Evolutionary conservation across 1,284 basidiomycete species (phyloP), one percentile per base, ranked within the genome.

Genomic region (Puccinia novopanici): DNA sequence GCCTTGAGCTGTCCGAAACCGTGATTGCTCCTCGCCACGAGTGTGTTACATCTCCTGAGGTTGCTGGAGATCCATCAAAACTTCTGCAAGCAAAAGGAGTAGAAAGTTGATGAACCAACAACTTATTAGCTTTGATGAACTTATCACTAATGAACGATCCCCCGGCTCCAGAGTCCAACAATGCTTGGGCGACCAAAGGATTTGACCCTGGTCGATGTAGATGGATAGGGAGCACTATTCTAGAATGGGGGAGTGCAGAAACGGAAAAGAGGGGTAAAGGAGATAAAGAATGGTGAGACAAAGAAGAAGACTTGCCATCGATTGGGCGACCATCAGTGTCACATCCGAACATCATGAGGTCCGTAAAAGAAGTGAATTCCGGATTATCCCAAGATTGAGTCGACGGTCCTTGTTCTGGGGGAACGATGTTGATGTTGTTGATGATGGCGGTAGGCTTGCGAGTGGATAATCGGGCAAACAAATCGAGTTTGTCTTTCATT

Each of bases 61-160:
- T n/a, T 5, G 67, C 67, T 1, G 45, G 67, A 4, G 67, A 70
- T n/a, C 67, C 67, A 70, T 70, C 67, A 34, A 70, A 70, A 24
- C 67, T 70, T 52, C 67, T 52, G 45, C 67, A 70, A 8, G 48
- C 17, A 30, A 70, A 30, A 30, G 67, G 45, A 30, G 10, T 1
- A 45, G 65, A 30, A 24, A 68, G 45, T 68, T 30, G 13, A 6
- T 42, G 50, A 17, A 70, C 8, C 2, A 3, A 12, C 30, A 73
- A 57, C 12, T 73, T 6, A 40, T 40, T 73, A 17, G 19, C 8
- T 22, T 19, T 59, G 9, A 57, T 52, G 57, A 73, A 73, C 2
- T 40, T 15, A 17, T 4, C 3, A 30, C 57, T 17, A 17, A 73
- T 73, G 19, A 73, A 73, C 3, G 50, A 57, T 6, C 37, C 52